Conservation (phyloP, 2,329 filamentous ascomycete genomes). For the Calonectria montana region DNA sequence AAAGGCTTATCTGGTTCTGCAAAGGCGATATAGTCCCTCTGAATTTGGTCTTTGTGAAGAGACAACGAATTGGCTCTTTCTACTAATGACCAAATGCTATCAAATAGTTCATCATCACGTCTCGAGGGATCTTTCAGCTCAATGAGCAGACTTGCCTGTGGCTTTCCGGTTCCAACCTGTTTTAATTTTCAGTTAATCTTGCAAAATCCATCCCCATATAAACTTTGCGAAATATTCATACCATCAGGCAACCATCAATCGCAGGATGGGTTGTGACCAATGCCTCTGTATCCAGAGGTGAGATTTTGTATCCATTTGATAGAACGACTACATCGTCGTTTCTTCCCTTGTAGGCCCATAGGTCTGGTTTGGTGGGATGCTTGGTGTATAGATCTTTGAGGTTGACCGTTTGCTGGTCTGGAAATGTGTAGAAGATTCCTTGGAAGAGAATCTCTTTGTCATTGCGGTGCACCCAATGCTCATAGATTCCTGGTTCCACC, state of each 20-base stretch:
- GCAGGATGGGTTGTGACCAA: conserved; percentile 40
- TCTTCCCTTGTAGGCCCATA: conserved; percentile 45
- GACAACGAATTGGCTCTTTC: conserved; percentile 55
- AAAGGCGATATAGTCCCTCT: conserved; percentile 54
- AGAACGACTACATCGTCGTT: conserved; percentile 46
- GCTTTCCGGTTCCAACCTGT: conserved; percentile 35
- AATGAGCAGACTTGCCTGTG: conserved; percentile 42
- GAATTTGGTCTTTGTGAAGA: conserved; percentile 54
- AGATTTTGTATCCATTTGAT: conserved; percentile 47
- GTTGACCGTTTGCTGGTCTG: conserved; percentile 38
- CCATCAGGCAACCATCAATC: conserved; percentile 40
- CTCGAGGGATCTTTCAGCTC: conserved; percentile 38
- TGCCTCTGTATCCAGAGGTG: conserved; percentile 44
- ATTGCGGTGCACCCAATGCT: conserved; percentile 48
- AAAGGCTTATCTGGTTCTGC: conserved; percentile 56
- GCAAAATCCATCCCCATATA: neutral
- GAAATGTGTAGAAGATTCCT: conserved; percentile 49
- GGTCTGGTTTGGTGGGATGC: conserved; percentile 42
- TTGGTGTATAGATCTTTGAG: conserved; percentile 45
- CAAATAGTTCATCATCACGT: conserved; percentile 44
- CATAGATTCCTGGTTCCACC: conserved; percentile 42
- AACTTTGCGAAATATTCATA: conserved; percentile 1
- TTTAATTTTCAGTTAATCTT: neutral
- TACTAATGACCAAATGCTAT: conserved; percentile 57
- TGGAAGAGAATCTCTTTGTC: conserved; percentile 44